Conservation (phyloP, 2,329 filamentous ascomycete genomes). For the Fusarium armeniacum region DNA sequence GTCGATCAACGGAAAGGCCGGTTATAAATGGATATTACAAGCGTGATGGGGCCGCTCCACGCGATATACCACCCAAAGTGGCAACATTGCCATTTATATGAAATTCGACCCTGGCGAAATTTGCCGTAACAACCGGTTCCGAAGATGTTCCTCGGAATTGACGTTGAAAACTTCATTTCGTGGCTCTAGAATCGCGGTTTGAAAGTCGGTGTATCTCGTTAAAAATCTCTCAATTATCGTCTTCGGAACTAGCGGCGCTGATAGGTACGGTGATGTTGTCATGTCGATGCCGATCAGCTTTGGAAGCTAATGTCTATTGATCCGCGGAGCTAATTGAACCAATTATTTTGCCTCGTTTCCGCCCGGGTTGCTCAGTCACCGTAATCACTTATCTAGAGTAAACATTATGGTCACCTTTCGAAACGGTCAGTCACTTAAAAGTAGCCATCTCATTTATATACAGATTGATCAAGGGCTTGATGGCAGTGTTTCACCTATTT, state of each 20-base stretch:
- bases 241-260: neutral
- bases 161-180: neutral
- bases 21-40: neutral
- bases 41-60: too few relatives aligned
- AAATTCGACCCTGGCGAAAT: too few relatives aligned
- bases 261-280: neutral
- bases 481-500: too few relatives aligned
- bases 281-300: neutral
- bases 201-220: neutral
- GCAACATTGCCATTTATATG: too few relatives aligned
- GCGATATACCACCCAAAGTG: neutral
- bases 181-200: neutral
- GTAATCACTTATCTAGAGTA: too few relatives aligned
- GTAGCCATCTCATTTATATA: too few relatives aligned
- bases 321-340: neutral
- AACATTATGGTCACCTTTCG: too few relatives aligned
- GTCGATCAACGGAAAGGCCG: neutral
- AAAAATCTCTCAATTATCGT: neutral
- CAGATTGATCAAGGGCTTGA: too few relatives aligned
- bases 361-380: too few relatives aligned
- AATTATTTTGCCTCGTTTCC: neutral
- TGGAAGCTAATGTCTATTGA: too few relatives aligned
- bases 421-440: too few relatives aligned
- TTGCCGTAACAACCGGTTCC: neutral
- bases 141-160: rapidly evolving